Percentiles rank a stretch among this genome's conserved stretches.
These are phyloP conservation scores for Sphagnum contortum DNA, from an alignment of 225 moss, liverwort and hornwort species.

Conservation along the genomic window DNA sequence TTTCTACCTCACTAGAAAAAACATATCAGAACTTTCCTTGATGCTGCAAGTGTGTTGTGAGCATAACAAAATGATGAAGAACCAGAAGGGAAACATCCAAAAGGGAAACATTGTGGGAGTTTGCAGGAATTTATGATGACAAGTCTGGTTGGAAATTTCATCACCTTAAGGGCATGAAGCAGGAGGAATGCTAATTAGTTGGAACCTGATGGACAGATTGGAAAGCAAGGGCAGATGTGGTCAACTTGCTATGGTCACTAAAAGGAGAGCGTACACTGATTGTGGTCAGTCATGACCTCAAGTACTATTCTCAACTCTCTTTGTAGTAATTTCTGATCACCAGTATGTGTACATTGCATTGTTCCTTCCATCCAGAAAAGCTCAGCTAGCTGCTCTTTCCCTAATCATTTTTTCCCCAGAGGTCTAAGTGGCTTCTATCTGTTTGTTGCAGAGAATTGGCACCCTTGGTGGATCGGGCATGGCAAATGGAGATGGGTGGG, in stretches of 20 bases:
- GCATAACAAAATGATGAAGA: background rate
- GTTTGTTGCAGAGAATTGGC: constrained; percentile 50
- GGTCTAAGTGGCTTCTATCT: no score
- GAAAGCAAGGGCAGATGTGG: constrained; percentile 85
- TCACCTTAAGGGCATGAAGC: background rate
- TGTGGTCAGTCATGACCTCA: constrained; percentile 92
- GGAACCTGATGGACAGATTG: constrained; percentile 37
- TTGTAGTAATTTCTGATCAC: background rate
- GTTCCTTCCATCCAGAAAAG: no score
- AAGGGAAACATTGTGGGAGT: background rate
- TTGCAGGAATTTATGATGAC: background rate
- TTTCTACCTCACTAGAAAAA: background rate
- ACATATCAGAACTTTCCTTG: background rate
- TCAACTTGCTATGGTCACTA: constrained; percentile 55
- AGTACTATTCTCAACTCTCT: constrained; percentile 19
- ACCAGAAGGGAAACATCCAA: background rate
- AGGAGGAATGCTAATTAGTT: no score
- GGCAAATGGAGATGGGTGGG: constrained; percentile 98
- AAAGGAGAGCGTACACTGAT: constrained; percentile 74
- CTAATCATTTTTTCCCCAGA: background rate
- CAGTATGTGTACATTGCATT: no score
- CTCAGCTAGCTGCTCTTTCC: background rate
- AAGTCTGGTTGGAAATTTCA: background rate
- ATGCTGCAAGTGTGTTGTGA: background rate
- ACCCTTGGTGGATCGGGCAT: constrained; percentile 84